phyloP scores from a whole-genome alignment of 805 yeast species.

The Candida fluviatilis region DNA sequence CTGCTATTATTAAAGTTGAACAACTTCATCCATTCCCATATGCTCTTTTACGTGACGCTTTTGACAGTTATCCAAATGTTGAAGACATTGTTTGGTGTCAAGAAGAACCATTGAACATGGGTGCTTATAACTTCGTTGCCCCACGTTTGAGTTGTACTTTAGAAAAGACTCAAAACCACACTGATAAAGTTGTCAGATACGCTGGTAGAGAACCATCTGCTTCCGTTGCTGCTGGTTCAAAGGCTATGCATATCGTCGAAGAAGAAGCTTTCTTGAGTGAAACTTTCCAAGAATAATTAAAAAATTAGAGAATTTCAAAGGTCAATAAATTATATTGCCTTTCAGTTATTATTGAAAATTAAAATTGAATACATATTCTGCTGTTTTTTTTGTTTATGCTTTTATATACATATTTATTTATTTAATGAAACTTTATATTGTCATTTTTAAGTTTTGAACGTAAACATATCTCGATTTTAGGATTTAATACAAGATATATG shows the following conservation, averaged over 20 bases:
- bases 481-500: background rate
- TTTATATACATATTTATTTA: slow-evolving; percentile 4
- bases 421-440: slow-evolving; percentile 4
- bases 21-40: slow-evolving; percentile 99
- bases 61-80: slow-evolving; percentile 73
- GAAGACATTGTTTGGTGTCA: slow-evolving; percentile 95
- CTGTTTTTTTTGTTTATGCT: slow-evolving; percentile 3
- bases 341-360: background rate
- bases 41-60: slow-evolving; percentile 83
- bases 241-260: slow-evolving; percentile 81
- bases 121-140: slow-evolving; percentile 72
- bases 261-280: slow-evolving; percentile 83
- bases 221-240: slow-evolving; percentile 96
- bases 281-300: slow-evolving; percentile 45
- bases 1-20: slow-evolving; percentile 87
- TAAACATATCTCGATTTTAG: background rate
- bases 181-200: slow-evolving; percentile 61
- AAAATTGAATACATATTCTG: slow-evolving; percentile 1
- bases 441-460: background rate
- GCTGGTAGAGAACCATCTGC: slow-evolving; percentile 99
- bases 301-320: background rate
- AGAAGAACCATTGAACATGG: slow-evolving; percentile 98
- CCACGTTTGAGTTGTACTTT: slow-evolving; percentile 82
- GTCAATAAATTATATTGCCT: background rate
- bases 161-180: slow-evolving; percentile 68